Percentiles rank a stretch among this genome's conserved stretches.
phyloP scores from a whole-genome alignment of 371 early-diverging fungal species.

The Mortierella sp. region DNA sequence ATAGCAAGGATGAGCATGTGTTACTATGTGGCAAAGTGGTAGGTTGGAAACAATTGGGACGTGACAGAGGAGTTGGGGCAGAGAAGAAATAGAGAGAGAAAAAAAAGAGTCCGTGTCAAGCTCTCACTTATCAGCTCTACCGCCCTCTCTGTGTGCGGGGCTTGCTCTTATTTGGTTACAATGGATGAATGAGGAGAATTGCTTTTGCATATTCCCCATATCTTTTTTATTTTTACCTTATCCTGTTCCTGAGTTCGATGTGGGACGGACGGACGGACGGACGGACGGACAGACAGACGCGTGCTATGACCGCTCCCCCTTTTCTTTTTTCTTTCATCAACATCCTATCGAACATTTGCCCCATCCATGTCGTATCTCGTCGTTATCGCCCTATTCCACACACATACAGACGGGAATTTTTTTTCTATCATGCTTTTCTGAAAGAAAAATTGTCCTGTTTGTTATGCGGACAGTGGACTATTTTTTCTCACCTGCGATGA shows the following conservation, averaged over 20 bases:
- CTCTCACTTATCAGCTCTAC: conserved; percentile 7
- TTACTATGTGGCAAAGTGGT: conserved; percentile 79
- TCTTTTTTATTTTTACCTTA: neutral
- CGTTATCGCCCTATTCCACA: neutral
- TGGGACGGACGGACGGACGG: neutral
- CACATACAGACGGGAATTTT: neutral
- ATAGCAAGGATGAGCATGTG: conserved; percentile 58
- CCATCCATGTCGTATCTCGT: conserved; percentile 10
- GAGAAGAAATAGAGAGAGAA: conserved; percentile 1
- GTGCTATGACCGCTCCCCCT: neutral
- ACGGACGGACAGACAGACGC: neutral
- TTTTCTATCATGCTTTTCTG: neutral
- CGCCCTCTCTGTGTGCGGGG: conserved; percentile 2
- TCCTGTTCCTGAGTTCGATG: conserved; percentile 9
- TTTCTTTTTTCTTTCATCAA: neutral
- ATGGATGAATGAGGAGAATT: neutral
- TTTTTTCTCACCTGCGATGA: neutral
- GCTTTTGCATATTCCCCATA: conserved; percentile 2
- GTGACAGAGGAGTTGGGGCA: neutral
- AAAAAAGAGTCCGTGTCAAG: conserved; percentile 1
- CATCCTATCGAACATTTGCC: neutral
- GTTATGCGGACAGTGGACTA: neutral
- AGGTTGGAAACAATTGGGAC: conserved; percentile 36
- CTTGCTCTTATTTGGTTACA: neutral
- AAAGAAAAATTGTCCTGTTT: neutral